Evolutionary conservation across 805 yeast species (phyloP), one percentile per base, ranked within the genome.

Genomic region (Kluyveromyces wickerhamii): DNA sequence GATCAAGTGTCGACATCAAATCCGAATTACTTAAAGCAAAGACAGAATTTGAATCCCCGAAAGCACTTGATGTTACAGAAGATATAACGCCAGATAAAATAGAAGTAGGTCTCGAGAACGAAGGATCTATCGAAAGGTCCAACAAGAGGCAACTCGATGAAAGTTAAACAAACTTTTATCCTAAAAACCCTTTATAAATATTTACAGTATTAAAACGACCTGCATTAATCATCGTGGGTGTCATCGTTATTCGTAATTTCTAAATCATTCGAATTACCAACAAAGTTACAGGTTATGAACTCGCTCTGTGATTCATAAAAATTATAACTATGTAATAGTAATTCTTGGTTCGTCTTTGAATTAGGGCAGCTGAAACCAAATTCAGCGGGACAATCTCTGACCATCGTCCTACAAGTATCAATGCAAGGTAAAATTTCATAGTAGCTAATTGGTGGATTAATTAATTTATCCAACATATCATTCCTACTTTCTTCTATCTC

Each of bases 401-500:
- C 92, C 6, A 92, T 72, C 5, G 77, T 70, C 41, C 82, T 66
- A 57, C 97, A 92, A 42, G 79, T 71, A 49, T 82, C 78, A 32
- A 80, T 68, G 52, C 98, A 89, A 1, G 98, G 98, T 38, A 85
- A 55, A 3, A 92, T 69, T 58, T 89, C 98, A 47, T 67, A 78
- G 57, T 88, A 89, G 17, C 58, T 52, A 9, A 58, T 49, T 4
- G 69, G 66, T 0, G 87, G 84, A 4, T 70, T 64, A 20, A 80
- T 62, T 1, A 70, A 51, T 4, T 62, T 59, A 43, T 76, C 71
- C 25, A 89, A 66, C 42, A 70, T 72, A 4, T 61, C 59, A 46
- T 72, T 83, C 42, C 98, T 67, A 8, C 83, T 77, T 4, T 63
- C 54, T 11, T 67, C 67, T 4, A 62, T 62, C 3, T 60, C 55